Base-by-base conservation (phyloP, 495 filamentous ascomycete species). In the Penicillium arizonense region DNA sequence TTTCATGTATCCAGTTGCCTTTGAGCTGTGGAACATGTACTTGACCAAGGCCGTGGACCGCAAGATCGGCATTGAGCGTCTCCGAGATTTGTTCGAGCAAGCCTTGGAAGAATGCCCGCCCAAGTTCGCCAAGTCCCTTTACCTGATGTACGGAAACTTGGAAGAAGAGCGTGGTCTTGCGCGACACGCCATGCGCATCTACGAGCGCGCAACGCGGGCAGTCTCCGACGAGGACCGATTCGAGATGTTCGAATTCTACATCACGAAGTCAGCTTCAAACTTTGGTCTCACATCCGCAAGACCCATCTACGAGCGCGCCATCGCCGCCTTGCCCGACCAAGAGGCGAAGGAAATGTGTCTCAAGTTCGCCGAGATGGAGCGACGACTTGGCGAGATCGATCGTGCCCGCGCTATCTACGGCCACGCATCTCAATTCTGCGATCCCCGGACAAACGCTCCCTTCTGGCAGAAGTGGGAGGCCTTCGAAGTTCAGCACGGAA, bases 191-290 rank as follows among this genome's bases (percentile, higher is more conserved):
- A 97, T 99, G 94, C 85, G 94, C 26, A 99, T 99, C 51, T 99
- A 99, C 70, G 94, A 99, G 71, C 88, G 94, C 44, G 94, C 95
- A 23, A 97, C 94, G 14, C 88, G 94, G 4, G 91, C 94, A 13
- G 95, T 99, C 7, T 89, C 91, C 14, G 94, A 99, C 67, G 93
- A 96, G 61, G 91, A 97, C 63, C 79, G 91, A 10, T 87, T 89
- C 58, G 95, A 96, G 68, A 96, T 99, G 91, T 99, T 97, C 76
- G 93, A 96, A 67, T 96, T 97, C 67, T 99, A 97, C 78, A 96
- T 99, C 68, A 97, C 95, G 42, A 97, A 99, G 65, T 96, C 92
- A 1, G 94, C 94, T 0, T 96, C 92, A 9, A 99, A 99, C 69
- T 99, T 99, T 57, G 94, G 94, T 6, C 79, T 99, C 20, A 88